Evolutionary conservation across 2,329 filamentous ascomycete genomes (phyloP).

Genomic region (Xylaria sp.): DNA sequence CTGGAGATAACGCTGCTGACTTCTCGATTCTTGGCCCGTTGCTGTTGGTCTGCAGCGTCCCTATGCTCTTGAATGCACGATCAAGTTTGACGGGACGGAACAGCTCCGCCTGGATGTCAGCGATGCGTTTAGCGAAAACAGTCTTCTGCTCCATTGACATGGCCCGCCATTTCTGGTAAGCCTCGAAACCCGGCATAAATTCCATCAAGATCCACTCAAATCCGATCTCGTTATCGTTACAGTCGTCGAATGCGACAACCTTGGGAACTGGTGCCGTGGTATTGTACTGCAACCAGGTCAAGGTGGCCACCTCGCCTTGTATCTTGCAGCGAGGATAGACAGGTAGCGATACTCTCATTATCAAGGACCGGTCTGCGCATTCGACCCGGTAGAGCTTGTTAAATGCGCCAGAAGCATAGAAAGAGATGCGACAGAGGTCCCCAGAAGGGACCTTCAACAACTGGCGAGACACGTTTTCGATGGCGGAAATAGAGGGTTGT

Average conservation of each 20-base stretch:
- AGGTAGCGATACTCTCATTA: slow-evolving; percentile 27
- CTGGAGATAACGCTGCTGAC: background rate
- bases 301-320: slow-evolving; percentile 20
- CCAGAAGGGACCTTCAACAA: slow-evolving; percentile 1
- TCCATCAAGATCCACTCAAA: slow-evolving; percentile 33
- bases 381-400: slow-evolving; percentile 31
- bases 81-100: slow-evolving; percentile 6
- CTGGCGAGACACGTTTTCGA: slow-evolving; percentile 22
- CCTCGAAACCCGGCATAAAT: slow-evolving; percentile 20
- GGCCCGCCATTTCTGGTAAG: slow-evolving; percentile 17
- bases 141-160: slow-evolving; percentile 23
- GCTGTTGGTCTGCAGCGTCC: slow-evolving; percentile 14
- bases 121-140: slow-evolving; percentile 12
- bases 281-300: slow-evolving; percentile 17
- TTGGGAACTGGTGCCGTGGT: slow-evolving; percentile 21
- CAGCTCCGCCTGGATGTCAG: slow-evolving; percentile 24
- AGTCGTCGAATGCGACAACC: slow-evolving; percentile 25
- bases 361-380: slow-evolving; percentile 10
- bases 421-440: slow-evolving; percentile 16
- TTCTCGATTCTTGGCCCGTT: background rate
- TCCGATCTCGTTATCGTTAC: slow-evolving; percentile 23
- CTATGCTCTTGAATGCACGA: slow-evolving; percentile 12
- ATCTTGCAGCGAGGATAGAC: slow-evolving; percentile 26
- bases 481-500: slow-evolving; percentile 18
- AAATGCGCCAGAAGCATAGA: slow-evolving; percentile 14